Evolutionary conservation across 257 asterid species (phyloP).

Genomic region (Fraxinus excelsior): DNA sequence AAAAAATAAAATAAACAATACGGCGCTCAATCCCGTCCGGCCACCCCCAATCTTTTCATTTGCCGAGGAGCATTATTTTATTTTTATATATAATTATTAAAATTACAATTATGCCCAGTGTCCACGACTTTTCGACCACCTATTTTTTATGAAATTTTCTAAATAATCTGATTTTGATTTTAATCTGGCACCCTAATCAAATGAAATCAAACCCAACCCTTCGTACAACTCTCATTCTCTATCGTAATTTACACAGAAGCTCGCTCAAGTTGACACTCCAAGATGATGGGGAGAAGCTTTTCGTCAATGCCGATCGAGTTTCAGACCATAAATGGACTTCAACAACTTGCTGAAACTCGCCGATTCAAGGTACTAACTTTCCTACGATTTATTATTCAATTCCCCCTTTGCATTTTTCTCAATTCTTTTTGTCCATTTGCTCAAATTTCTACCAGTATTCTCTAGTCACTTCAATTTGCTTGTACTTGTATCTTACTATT

Average conservation of each 20-base stretch:
- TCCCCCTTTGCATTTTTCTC: constrained; percentile 2
- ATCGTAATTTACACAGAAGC: not conserved
- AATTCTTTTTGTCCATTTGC: not conserved
- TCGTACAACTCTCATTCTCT: not conserved
- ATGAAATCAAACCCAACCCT: not conserved
- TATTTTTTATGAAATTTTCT: no score
- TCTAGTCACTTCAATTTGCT: constrained; percentile 3
- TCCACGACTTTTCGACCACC: no score
- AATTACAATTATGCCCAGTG: no score
- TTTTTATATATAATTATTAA: no score
- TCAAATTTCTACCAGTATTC: not conserved
- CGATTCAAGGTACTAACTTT: constrained; percentile 50
- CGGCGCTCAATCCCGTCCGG: no score
- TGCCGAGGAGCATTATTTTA: no score
- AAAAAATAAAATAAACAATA: no score
- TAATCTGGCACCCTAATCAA: no score
- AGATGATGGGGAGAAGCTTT: constrained; percentile 46
- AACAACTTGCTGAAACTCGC: constrained; percentile 64
- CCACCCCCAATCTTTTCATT: no score
- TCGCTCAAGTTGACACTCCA: not conserved
- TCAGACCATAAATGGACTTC: constrained; percentile 56
- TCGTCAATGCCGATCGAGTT: constrained; percentile 48
- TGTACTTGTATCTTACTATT: not conserved
- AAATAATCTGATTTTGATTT: no score
- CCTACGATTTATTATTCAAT: not conserved